These are phyloP conservation scores for Cucumis hystrix DNA, from an alignment of 306 rosid species.

Conservation along the genomic window DNA sequence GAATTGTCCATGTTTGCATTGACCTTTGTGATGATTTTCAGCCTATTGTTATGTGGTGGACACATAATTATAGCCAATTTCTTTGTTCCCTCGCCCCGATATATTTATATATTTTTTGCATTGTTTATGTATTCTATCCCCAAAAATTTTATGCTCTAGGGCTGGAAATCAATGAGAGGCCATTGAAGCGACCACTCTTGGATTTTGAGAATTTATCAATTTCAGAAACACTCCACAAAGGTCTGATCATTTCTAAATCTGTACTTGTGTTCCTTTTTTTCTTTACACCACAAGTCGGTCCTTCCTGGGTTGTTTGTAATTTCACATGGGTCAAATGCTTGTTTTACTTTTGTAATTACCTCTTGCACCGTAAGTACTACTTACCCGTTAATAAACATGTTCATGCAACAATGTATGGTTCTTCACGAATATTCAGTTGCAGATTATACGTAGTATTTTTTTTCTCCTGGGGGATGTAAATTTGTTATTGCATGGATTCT, in stretches of 20 bases:
- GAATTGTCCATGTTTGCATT: background rate
- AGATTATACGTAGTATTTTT: background rate
- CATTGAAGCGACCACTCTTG: conserved; percentile 60
- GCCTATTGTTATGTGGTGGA: too few relatives aligned
- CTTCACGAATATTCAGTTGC: background rate
- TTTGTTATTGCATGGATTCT: background rate
- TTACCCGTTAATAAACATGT: too few relatives aligned
- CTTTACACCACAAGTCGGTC: background rate
- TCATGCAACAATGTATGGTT: background rate
- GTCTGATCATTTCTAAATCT: conserved; percentile 15
- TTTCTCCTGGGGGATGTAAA: background rate
- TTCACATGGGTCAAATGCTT: too few relatives aligned
- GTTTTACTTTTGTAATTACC: too few relatives aligned
- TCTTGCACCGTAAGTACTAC: too few relatives aligned
- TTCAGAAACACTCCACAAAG: conserved; percentile 33
- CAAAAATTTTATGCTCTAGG: conserved; percentile 22
- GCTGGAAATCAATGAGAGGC: conserved; percentile 84
- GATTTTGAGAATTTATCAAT: conserved; percentile 60
- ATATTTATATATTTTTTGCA: too few relatives aligned
- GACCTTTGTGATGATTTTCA: background rate
- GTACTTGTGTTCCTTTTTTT: background rate
- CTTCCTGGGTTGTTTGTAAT: too few relatives aligned
- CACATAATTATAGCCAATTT: too few relatives aligned
- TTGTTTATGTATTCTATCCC: too few relatives aligned
- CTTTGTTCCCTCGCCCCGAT: too few relatives aligned